A percentile compares a stretch with the other conserved stretches of the same genome.
phyloP scores from a whole-genome alignment of 495 filamentous ascomycete genomes.

The Penicillium robsamsonii region DNA sequence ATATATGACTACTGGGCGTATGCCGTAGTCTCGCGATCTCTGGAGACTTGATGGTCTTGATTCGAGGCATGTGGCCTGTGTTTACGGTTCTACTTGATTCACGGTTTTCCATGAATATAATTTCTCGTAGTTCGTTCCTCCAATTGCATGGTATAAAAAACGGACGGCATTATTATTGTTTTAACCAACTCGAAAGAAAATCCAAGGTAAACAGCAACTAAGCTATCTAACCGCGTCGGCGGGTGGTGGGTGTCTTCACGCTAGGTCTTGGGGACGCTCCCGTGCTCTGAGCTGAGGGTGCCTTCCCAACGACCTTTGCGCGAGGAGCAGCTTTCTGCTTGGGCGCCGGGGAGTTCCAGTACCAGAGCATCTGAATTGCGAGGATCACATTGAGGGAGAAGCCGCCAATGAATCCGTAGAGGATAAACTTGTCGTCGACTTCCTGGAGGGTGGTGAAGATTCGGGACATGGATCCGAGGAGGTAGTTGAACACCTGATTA shows the following conservation, averaged over 20 bases:
- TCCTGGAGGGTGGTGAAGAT: constrained; percentile 98
- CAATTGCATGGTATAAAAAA: constrained; percentile 15
- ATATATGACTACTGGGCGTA: constrained; percentile 53
- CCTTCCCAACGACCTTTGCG: constrained; percentile 35
- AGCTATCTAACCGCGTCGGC: constrained; percentile 44
- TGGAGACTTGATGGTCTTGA: background rate
- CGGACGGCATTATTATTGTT: constrained; percentile 12
- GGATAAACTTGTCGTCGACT: constrained; percentile 90
- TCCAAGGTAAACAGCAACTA: background rate
- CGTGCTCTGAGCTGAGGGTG: constrained; percentile 33
- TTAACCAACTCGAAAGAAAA: constrained; percentile 12
- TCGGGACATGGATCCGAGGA: constrained; percentile 82
- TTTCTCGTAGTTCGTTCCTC: background rate
- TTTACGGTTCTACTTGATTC: background rate
- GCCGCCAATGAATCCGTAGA: constrained; percentile 88
- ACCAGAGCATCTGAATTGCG: constrained; percentile 89
- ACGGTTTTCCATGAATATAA: background rate
- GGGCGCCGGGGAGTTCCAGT: constrained; percentile 74
- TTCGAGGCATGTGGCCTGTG: background rate
- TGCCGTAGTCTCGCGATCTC: constrained; percentile 20
- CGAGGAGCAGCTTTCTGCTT: constrained; percentile 41
- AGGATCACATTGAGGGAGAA: constrained; percentile 84
- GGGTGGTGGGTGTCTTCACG: constrained; percentile 47
- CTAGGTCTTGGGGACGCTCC: constrained; percentile 35
- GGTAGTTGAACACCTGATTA: constrained; percentile 92